Evolutionary conservation across 306 rosid genomes (phyloP).

Genomic region (Mimosa bimucronata): DNA sequence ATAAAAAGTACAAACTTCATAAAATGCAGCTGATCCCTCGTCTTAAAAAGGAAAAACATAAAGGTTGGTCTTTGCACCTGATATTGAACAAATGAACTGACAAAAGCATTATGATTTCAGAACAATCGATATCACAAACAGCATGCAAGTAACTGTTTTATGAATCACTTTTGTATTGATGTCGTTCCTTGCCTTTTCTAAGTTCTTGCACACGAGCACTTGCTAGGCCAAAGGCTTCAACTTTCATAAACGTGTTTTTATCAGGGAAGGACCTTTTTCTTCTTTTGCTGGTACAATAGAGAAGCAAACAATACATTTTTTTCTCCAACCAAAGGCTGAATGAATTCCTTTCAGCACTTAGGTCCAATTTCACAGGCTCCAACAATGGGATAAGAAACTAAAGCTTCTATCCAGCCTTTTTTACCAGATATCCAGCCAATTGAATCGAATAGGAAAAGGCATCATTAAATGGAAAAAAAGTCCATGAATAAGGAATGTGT

Average conservation of each 20-base stretch:
- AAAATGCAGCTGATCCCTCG: neutral
- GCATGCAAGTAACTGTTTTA: neutral
- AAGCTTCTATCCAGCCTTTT: neutral
- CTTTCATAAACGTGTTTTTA: neutral
- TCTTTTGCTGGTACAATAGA: neutral
- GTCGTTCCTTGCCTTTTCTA: neutral
- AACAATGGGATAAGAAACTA: neutral
- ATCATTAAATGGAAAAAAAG: neutral
- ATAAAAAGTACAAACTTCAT: conserved; percentile 1
- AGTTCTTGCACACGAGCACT: neutral
- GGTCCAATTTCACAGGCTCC: conserved; percentile 18
- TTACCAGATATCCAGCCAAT: neutral
- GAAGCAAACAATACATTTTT: neutral
- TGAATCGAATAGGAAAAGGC: conserved; percentile 2
- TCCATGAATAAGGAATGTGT: neutral
- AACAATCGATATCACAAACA: neutral
- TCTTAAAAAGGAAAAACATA: neutral
- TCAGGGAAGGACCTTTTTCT: neutral
- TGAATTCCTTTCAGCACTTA: neutral
- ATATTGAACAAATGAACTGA: conserved; percentile 9
- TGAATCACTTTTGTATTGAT: neutral
- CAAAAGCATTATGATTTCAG: neutral
- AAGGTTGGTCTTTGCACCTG: conserved; percentile 2
- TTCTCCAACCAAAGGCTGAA: conserved; percentile 4
- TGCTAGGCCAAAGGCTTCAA: neutral